Base-by-base conservation (phyloP, 2,329 filamentous ascomycete genomes). In the Fusarium luffae region DNA sequence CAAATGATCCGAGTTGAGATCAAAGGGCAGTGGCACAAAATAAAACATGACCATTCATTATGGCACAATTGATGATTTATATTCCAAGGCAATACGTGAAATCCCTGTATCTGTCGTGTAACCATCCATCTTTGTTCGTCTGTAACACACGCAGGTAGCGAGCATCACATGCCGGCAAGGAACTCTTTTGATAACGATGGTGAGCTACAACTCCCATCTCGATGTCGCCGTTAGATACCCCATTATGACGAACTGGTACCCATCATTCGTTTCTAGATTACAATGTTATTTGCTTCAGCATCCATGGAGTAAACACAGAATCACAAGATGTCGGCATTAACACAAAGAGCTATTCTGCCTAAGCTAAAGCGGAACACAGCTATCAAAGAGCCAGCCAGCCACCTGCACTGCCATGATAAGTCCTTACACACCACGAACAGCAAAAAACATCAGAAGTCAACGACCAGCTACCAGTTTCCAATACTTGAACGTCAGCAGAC, bases 1-100 rank as follows among this genome's bases (percentile, higher is more conserved):
- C 37, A 42, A 61, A 55, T 48, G 40, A 59, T 54, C 32, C 44
- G 50, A 52, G 59, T 54, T 60, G 46, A 54, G 51, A 66, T 50
- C 41, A 63, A 56, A 42, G 49, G 63, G 34, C 21, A 59, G 52
- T 61, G 32, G 55, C 55, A 60, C 62, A 69, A 61, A 75, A 75
- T 74, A 67, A 73, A 59, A 63, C 34, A 76, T 64, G 59, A 69
- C 55, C 52, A 65, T 67, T 71, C 47, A 63, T 44, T 65, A 48
- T 65, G 42, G 62, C 49, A 40, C 59, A 63, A 58, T 60, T 14
- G 66, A 72, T 58, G 50, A 69, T 62, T 46, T 28, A 21, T 40
- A 16, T 52, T 27, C n/a, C 49, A 11, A 47, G 59, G 59, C 49
- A 66, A 69, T 54, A 44, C 34, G 28, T 59, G 27, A 19, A 40